These are phyloP conservation scores for Paramyrothecium sp. DNA, from an alignment of 2,329 filamentous ascomycete genomes.

Conservation along the genomic window DNA sequence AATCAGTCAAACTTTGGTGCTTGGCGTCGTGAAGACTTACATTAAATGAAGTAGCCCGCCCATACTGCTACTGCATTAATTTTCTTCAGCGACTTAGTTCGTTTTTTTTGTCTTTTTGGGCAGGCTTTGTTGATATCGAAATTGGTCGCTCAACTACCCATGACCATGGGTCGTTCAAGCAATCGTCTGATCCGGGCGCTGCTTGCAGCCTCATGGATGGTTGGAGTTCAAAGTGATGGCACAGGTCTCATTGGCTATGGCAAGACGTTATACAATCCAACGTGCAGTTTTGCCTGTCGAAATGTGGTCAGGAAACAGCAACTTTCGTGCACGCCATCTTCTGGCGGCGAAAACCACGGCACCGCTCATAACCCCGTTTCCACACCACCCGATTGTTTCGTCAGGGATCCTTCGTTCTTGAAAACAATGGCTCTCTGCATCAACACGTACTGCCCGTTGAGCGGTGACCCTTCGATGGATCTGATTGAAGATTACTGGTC, in stretches of 20 bases:
- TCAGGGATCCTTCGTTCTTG: slow-evolving; percentile 24
- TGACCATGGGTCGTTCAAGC: neutral
- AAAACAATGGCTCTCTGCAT: slow-evolving; percentile 32
- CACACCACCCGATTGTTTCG: slow-evolving; percentile 25
- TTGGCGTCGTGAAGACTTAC: too few relatives aligned
- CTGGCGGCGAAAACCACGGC: slow-evolving; percentile 17
- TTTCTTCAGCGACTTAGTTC: too few relatives aligned
- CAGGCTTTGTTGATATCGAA: too few relatives aligned
- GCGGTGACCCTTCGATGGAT: slow-evolving; percentile 12
- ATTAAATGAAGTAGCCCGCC: too few relatives aligned
- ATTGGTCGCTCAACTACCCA: neutral
- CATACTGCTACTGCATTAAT: too few relatives aligned
- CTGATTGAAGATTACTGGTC: slow-evolving; percentile 25
- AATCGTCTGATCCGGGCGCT: neutral
- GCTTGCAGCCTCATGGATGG: neutral
- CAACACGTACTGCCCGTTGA: slow-evolving; percentile 24
- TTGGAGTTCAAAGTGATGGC: slow-evolving; percentile 10
- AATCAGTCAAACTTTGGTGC: too few relatives aligned
- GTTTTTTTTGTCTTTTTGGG: too few relatives aligned
- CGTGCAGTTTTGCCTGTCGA: slow-evolving; percentile 33
- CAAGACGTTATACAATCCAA: slow-evolving; percentile 31
- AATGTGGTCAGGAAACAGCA: slow-evolving; percentile 19
- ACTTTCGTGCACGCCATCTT: slow-evolving; percentile 26
- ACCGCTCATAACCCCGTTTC: slow-evolving; percentile 17
- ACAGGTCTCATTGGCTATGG: slow-evolving; percentile 32